Conservation (phyloP, 2,329 filamentous ascomycete species). For the Paracoccidioides lutzii region DNA sequence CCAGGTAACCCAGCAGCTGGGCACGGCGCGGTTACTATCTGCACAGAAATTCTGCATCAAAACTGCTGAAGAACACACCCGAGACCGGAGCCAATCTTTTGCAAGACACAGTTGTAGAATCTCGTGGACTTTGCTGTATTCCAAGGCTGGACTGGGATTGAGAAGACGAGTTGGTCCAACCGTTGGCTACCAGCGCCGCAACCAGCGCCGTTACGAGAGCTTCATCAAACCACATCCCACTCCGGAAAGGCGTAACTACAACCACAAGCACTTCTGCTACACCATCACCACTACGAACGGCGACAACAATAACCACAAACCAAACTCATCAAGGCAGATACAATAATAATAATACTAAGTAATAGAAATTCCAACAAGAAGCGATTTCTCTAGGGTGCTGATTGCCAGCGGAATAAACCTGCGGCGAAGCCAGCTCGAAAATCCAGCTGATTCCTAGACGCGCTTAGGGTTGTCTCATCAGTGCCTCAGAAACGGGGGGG, state of each 20-base stretch:
- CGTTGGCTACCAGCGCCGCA: neutral
- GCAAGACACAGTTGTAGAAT: neutral
- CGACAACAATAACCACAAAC: neutral
- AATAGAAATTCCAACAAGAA: neutral
- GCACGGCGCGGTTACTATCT: neutral
- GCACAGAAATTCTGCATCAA: neutral
- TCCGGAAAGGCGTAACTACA: neutral
- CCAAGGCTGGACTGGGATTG: neutral
- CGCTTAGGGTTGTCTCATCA: constrained; percentile 1
- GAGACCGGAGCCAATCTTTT: neutral
- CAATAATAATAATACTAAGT: no score
- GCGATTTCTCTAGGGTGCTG: neutral
- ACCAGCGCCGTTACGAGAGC: neutral
- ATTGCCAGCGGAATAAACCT: neutral
- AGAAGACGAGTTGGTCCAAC: neutral
- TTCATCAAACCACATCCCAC: neutral
- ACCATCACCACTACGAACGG: neutral
- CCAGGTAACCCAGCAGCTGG: neutral
- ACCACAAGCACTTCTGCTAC: neutral
- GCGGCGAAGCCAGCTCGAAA: neutral
- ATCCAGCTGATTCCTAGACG: neutral
- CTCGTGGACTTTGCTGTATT: neutral
- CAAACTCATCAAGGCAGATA: no score
- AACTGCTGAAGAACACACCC: neutral
- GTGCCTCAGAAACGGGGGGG: neutral